Evolutionary conservation across 2,329 filamentous ascomycete species (phyloP), one percentile per base, ranked within the genome.

Genomic region (Bimuria novae-zelandiae): DNA sequence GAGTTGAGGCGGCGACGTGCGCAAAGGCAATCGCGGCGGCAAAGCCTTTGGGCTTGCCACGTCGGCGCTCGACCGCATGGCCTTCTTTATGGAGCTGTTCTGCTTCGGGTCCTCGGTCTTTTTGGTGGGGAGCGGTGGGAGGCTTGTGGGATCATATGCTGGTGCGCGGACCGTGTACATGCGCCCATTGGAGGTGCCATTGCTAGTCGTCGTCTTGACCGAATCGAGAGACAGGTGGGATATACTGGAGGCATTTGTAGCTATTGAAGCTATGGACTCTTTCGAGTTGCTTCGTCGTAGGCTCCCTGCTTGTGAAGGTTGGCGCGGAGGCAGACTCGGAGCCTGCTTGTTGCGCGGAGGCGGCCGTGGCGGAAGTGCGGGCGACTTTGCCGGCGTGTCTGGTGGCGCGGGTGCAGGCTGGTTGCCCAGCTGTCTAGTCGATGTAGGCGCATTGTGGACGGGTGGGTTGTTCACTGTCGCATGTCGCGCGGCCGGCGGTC

Each of bases 71-170:
- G 74, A 75, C 33, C 68, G 71, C 57, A 72, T 75, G 0, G 72
- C 66, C 29, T 67, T 70, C 23, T 76, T 57, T 4, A 74, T 69
- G 25, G 70, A 65, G 43, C 71, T 71, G 50, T 64, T 67, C 49
- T 67, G 68, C 41, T 77, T 75, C 41, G 69, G 69, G 33, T 78
- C 71, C 43, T 76, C 73, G n/a, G 68, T 62, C 45, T 66, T 72
- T 61, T 80, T 83, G 1, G 80, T 77, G 43, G 82, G 83, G 30
- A 85, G 71, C 25, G 79, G 74, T 46, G 84, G 84, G 8, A 86
- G 69, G 32, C 78, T 76, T 12, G 77, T 69, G 43, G 82, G 79
- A 54, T 83, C 82, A 71, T 80, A 87, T 41, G 79, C 79, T 8
- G 84, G 84, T 5, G 84, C 81, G 61, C 79, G 78, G 42, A 82